phyloP scores from a whole-genome alignment of 441 rosid species.

The Viola pubescens region DNA sequence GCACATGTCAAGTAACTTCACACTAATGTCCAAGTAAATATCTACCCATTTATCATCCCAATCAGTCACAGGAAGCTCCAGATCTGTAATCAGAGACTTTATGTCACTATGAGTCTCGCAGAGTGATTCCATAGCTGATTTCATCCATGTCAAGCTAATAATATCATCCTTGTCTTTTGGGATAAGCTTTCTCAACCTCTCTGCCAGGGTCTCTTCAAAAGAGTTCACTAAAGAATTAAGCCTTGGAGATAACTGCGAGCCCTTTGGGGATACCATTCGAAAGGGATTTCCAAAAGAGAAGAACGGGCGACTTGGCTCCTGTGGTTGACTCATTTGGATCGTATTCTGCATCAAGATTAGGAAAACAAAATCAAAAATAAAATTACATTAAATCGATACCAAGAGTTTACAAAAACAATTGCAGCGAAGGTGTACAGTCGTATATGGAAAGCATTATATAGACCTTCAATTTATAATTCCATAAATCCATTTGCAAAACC shows the following conservation, averaged over 20 bases:
- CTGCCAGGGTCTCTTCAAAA: conserved; percentile 62
- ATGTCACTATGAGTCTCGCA: conserved; percentile 55
- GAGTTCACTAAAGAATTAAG: conserved; percentile 41
- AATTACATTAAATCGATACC: background rate
- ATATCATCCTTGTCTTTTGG: conserved; percentile 51
- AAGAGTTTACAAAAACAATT: background rate
- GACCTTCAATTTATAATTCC: background rate
- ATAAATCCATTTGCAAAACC: background rate
- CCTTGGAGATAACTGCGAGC: conserved; percentile 44
- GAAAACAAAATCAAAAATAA: background rate
- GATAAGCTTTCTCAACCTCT: conserved; percentile 48
- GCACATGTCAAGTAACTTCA: conserved; percentile 78
- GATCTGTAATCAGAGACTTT: conserved; percentile 58
- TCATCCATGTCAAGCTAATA: conserved; percentile 79
- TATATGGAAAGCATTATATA: background rate
- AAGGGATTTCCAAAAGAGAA: conserved; percentile 84
- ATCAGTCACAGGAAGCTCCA: conserved; percentile 75
- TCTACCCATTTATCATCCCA: conserved; percentile 97
- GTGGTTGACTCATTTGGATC: conserved; percentile 62
- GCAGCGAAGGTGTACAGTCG: background rate
- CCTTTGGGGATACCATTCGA: conserved; percentile 58
- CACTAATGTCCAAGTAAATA: conserved; percentile 77
- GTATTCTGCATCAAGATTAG: conserved; percentile 29
- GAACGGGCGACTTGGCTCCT: conserved; percentile 62
- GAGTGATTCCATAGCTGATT: conserved; percentile 61